These are phyloP conservation scores for Maudiozyma barnettii DNA, from an alignment of 805 yeast genomes.

Conservation along the genomic window DNA sequence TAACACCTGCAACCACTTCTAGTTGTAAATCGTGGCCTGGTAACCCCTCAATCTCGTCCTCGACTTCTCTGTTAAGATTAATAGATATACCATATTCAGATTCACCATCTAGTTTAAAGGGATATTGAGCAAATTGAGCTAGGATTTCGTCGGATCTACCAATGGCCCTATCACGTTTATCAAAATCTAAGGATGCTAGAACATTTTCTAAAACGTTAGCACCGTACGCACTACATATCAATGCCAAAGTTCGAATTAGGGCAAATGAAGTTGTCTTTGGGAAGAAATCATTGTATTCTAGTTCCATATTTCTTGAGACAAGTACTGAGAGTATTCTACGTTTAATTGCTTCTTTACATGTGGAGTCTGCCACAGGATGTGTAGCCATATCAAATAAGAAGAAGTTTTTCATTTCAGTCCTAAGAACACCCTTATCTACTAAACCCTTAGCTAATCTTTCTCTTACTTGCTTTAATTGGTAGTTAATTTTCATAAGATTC, in stretches of 20 bases:
- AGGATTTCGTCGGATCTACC: conserved; percentile 89
- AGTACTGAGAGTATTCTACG: conserved; percentile 62
- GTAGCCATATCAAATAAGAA: conserved; percentile 97
- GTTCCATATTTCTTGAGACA: conserved; percentile 58
- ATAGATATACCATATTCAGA: conserved; percentile 62
- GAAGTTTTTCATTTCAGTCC: conserved; percentile 93
- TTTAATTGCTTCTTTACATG: conserved; percentile 73
- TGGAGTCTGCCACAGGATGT: conserved; percentile 84
- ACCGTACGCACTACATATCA: conserved; percentile 85
- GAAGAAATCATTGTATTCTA: conserved; percentile 53
- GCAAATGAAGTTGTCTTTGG: conserved; percentile 60
- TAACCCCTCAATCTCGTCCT: conserved; percentile 36
- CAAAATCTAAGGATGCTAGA: conserved; percentile 64
- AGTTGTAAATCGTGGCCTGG: conserved; percentile 50
- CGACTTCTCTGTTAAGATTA: conserved; percentile 44
- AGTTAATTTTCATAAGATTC: conserved; percentile 89
- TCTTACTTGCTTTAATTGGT: conserved; percentile 94
- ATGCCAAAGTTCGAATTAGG: conserved; percentile 65
- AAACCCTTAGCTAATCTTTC: conserved; percentile 93
- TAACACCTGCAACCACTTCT: conserved; percentile 88
- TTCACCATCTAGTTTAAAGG: conserved; percentile 50
- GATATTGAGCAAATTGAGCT: conserved; percentile 73
- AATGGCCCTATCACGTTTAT: conserved; percentile 84
- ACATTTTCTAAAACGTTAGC: conserved; percentile 95
- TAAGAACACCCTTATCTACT: conserved; percentile 91